These are phyloP conservation scores for Hansenula sp. DNA, from an alignment of 1,139 yeast genomes.

Conservation along the genomic window DNA sequence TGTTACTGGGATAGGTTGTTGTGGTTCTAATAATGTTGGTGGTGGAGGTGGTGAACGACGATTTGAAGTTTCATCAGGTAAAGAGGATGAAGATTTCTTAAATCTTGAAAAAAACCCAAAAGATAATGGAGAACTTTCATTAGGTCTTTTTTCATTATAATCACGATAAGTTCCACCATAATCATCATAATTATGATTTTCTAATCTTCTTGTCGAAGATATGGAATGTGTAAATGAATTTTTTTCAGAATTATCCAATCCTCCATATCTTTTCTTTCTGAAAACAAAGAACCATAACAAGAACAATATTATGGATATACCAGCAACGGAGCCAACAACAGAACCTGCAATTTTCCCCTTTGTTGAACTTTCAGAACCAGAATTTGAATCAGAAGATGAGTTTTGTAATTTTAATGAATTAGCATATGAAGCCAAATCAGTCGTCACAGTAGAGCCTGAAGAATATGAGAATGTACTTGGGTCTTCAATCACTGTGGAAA, in stretches of 20 bases:
- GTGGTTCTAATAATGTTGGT: no score
- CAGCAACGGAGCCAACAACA: conserved; percentile 40
- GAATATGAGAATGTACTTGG: conserved; percentile 20
- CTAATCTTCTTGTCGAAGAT: conserved; percentile 19
- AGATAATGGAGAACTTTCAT: not conserved
- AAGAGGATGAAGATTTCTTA: not conserved
- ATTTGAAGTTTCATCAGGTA: not conserved
- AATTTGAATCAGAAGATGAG: not conserved
- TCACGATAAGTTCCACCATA: not conserved
- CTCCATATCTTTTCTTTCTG: conserved; percentile 7
- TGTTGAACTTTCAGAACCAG: conserved; percentile 9
- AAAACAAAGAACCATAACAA: conserved; percentile 18
- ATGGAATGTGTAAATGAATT: conserved; percentile 21
- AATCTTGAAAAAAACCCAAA: not conserved
- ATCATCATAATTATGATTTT: conserved; percentile 6
- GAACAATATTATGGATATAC: conserved; percentile 26
- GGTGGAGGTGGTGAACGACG: not conserved
- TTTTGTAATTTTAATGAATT: conserved; percentile 6
- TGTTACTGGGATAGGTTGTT: not conserved
- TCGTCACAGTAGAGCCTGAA: conserved; percentile 26
- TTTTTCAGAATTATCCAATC: conserved; percentile 9
- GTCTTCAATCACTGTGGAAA: conserved; percentile 27
- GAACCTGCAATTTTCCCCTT: conserved; percentile 40
- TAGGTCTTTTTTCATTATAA: not conserved
- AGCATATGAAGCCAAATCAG: conserved; percentile 24